Evolutionary conservation across 2,329 filamentous ascomycete species (phyloP), one percentile per base, ranked within the genome.

Genomic region (Blumeria graminis): DNA sequence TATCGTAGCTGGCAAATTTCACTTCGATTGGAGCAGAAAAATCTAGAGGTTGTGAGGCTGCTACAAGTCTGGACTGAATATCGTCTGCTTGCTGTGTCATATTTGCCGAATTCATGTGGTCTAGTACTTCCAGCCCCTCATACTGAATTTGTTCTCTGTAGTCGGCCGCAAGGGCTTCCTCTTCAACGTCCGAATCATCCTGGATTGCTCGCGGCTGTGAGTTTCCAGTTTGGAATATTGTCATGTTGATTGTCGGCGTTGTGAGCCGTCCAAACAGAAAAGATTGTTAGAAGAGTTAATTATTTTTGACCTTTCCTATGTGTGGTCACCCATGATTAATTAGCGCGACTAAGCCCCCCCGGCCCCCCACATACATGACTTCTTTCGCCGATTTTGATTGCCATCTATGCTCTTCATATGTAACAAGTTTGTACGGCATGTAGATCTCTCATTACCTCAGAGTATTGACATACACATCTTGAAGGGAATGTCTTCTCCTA

Each of bases 1-100:
- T 86, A 74, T 98, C 92, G 76, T 98, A 98, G 74, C 89, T 95
- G 70, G 87, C 83, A 74, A 96, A 95, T 74, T 96, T 96, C 70
- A 86, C 86, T 71, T 96, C 92, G 57, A 98, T 78, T 36, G 89
- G 86, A 52, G 92, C 92, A 67, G 92, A 88, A 71, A 94, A 96
- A 69, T 98, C 92, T 63, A 98, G 77, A 55, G 92, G 92, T 66
- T 92, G 90, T 61, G 92, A 92, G 58, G 92, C 92, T 62, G 89
- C 87, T 62, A 82, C 82, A 61, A 98, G 77, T 69, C 92, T 85
- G 61, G 86, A 84, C 73, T 96, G 89, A 66, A 98, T 86, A 68
- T 96, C 92, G 70, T 94, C 87, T 68, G 80, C 76, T 70, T 86
- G 84, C 66, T 82, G 81, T 65, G 77, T 79, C 69, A 80, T 81